Evolutionary conservation across 805 yeast species (phyloP), one percentile per base, ranked within the genome.

Genomic region (Starmerella apis): DNA sequence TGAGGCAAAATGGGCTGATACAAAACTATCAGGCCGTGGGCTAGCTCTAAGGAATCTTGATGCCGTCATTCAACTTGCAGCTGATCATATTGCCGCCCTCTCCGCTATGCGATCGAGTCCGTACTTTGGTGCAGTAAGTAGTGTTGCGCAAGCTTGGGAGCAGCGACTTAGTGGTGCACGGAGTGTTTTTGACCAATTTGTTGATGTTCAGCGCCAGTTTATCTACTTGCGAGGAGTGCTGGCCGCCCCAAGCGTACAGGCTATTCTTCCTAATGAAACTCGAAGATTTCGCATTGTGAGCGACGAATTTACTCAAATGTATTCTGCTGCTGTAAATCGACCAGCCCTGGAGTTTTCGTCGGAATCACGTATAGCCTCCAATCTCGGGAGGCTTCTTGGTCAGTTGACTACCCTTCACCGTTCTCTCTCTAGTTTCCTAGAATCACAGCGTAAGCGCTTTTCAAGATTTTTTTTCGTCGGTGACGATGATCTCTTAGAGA

Each of bases 191-290:
- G 85, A 80, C 54, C 60, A 65, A 0, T 87, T 95, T 94, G 73
- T 83, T 24, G 95, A 86, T 30, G 83, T 80, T 1, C 97, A 90
- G 63, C 69, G 81, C n/a, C 85, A 81, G 59, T 88, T 95, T 94
- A 76, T 85, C 1, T 86, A 90, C 61, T 69, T 88, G 20, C 81
- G 78, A 55, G 95, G 95, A 2, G 78, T 86, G 0, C 82, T 90
- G 59, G 67, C 71, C 0, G 76, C 74, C 38, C 69, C 70, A 2
- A 9, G 50, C 8, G 53, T 55, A 6, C 13, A 20, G 70, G 72
- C 50, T n/a, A 63, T 85, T 1, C 67, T 88, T 10, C 92, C 94
- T 0, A 60, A 76, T 3, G 96, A 87, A 57, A 70, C 81, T 0
- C 61, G 81, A 0, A 68, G 94, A 39, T 88, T 85, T 61, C 71